phyloP scores from a whole-genome alignment of 441 rosid species.

The Hypseocharis bilobata region DNA sequence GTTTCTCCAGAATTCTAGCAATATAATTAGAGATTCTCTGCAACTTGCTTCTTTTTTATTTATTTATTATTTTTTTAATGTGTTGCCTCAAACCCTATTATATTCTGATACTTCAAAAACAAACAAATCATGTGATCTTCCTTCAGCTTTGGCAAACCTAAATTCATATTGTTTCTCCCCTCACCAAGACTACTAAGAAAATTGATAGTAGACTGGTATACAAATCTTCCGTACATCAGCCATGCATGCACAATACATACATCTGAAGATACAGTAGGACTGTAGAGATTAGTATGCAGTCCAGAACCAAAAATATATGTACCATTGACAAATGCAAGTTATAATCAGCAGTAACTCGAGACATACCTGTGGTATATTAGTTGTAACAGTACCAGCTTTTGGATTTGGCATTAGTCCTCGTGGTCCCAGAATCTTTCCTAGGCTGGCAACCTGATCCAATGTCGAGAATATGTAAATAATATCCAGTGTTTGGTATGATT shows the following conservation, averaged over 20 bases:
- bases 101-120: background rate
- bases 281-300: background rate
- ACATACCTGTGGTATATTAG: conserved; percentile 77
- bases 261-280: background rate
- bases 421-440: conserved; percentile 96
- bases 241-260: background rate
- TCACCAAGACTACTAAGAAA: background rate
- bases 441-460: conserved; percentile 69
- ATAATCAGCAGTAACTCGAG: background rate
- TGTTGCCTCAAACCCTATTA: background rate
- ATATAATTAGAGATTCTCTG: background rate
- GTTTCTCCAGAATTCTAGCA: background rate
- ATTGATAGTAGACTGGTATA: background rate
- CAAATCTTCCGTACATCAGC: too few species aligned
- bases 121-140: background rate
- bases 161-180: background rate
- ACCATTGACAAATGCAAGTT: background rate
- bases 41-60: background rate
- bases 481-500: background rate
- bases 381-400: conserved; percentile 88
- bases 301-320: background rate
- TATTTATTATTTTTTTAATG: too few species aligned
- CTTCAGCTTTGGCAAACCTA: background rate
- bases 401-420: conserved; percentile 99
- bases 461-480: conserved; percentile 10